These are phyloP conservation scores for Sclerotinia subarctica DNA, from an alignment of 2,329 filamentous ascomycete species.

Conservation along the genomic window DNA sequence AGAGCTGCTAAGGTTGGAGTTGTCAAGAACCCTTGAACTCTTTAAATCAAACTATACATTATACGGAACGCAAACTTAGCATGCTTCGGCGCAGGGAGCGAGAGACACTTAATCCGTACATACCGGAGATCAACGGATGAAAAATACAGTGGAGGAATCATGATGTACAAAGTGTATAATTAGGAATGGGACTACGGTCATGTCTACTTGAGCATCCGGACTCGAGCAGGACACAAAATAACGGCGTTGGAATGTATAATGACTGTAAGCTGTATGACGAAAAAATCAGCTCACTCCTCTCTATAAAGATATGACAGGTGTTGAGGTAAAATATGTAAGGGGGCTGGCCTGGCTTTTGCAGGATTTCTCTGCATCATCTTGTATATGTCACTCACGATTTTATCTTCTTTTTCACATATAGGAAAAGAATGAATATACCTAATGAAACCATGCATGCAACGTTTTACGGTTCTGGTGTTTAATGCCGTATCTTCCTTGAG, in stretches of 20 bases:
- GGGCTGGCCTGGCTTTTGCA: constrained; percentile 7
- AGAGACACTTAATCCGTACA: background rate
- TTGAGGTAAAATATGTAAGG: constrained; percentile 10
- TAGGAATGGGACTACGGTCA: constrained; percentile 16
- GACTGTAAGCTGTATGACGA: constrained; percentile 18
- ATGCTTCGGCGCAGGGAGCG: background rate
- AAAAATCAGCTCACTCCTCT: constrained; percentile 21
- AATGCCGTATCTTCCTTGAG: too few relatives aligned
- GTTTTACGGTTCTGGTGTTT: background rate
- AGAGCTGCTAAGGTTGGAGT: constrained; percentile 95
- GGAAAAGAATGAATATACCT: constrained; percentile 12
- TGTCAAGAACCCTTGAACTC: constrained; percentile 65
- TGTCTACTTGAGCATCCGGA: constrained; percentile 16
- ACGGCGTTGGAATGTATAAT: constrained; percentile 22
- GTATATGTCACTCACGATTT: constrained; percentile 18
- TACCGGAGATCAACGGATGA: background rate
- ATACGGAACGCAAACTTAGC: background rate
- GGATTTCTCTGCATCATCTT: constrained; percentile 15
- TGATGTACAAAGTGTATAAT: constrained; percentile 22
- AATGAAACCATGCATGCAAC: constrained; percentile 14
- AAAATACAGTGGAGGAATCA: background rate
- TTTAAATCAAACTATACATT: background rate
- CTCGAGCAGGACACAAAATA: constrained; percentile 3
- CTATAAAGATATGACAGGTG: constrained; percentile 18
- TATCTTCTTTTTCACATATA: constrained; percentile 1